A percentile compares a stretch with the other conserved stretches of the same genome.
Conservation (phyloP, 148 eudicot species). For the Chenopodium formosanum region DNA sequence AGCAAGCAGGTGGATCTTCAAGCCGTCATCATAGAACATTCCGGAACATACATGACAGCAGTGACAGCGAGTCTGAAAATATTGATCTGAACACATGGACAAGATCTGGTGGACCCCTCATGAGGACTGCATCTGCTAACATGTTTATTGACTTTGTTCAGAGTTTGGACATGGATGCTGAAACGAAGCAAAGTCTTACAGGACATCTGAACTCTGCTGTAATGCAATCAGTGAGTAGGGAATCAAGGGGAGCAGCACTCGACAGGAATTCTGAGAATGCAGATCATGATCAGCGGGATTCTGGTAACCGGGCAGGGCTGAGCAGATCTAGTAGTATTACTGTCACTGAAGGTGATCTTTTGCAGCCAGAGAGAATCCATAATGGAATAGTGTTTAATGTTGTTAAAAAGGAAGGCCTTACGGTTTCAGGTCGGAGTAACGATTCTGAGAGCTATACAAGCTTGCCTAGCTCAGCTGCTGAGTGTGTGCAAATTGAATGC, state of each 20-base stretch:
- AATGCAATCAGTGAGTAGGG: constrained; percentile 38
- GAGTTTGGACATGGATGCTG: constrained; percentile 53
- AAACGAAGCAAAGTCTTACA: constrained; percentile 30
- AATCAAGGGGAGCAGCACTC: constrained; percentile 46
- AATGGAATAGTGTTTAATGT: constrained; percentile 79
- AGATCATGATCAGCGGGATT: constrained; percentile 49
- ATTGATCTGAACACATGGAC: constrained; percentile 74
- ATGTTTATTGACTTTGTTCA: constrained; percentile 69
- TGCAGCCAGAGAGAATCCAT: constrained; percentile 69
- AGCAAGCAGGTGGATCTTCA: constrained; percentile 30
- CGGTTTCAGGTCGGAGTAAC: constrained; percentile 52
- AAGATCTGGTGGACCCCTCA: constrained; percentile 88
- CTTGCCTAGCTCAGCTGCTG: constrained; percentile 44
- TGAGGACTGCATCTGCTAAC: constrained; percentile 88
- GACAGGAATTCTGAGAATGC: constrained; percentile 49
- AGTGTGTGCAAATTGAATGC: constrained; percentile 66
- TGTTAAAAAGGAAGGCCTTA: constrained; percentile 64
- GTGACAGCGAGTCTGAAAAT: constrained; percentile 82
- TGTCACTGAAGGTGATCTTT: constrained; percentile 69
- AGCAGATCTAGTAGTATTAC: constrained; percentile 55
- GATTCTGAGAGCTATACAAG: constrained; percentile 45
- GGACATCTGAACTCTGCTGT: constrained; percentile 36
- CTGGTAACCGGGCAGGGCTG: constrained; percentile 20
- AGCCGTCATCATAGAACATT: constrained; percentile 38
- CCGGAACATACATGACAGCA: constrained; percentile 52